phyloP scores from a whole-genome alignment of 2,329 filamentous ascomycete species.

The Esteya vermicola region DNA sequence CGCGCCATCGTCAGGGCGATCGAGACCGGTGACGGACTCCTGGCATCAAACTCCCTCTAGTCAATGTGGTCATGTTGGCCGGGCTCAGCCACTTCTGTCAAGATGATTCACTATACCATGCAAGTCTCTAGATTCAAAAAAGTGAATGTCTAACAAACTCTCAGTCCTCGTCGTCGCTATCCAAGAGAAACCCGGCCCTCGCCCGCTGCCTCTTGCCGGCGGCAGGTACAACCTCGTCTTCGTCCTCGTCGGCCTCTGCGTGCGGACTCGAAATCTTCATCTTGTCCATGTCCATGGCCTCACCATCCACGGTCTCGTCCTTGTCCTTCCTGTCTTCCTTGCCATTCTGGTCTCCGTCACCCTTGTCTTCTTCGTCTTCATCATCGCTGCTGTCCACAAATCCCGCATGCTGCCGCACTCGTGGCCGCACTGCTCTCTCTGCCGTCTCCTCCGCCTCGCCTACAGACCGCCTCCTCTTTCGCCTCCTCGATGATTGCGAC shows the following conservation, averaged over 20 bases:
- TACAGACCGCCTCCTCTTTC: not conserved
- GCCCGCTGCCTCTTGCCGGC: slow-evolving; percentile 26
- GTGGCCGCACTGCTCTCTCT: no score
- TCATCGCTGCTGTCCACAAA: slow-evolving; percentile 15
- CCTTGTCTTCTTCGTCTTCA: slow-evolving; percentile 10
- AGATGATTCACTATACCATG: not conserved
- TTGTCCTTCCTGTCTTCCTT: not conserved
- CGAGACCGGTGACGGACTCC: no score
- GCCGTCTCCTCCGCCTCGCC: not conserved
- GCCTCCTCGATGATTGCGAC: no score
- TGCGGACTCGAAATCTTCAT: slow-evolving; percentile 25
- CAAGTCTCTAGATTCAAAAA: not conserved
- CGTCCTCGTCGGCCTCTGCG: no score
- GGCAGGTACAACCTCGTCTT: slow-evolving; percentile 20
- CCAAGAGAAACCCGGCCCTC: slow-evolving; percentile 40
- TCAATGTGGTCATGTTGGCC: no score
- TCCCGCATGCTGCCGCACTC: slow-evolving; percentile 11
- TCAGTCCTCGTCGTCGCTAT: slow-evolving; percentile 44
- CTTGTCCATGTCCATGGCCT: slow-evolving; percentile 12
- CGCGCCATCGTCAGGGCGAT: no score
- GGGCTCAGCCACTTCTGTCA: no score
- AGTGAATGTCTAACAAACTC: not conserved
- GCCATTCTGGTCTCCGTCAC: slow-evolving; percentile 1
- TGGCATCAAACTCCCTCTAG: no score
- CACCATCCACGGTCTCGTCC: not conserved